Evolutionary conservation across 371 early-diverging fungal species (phyloP).

Genomic region (Synchytrium microbalum): DNA sequence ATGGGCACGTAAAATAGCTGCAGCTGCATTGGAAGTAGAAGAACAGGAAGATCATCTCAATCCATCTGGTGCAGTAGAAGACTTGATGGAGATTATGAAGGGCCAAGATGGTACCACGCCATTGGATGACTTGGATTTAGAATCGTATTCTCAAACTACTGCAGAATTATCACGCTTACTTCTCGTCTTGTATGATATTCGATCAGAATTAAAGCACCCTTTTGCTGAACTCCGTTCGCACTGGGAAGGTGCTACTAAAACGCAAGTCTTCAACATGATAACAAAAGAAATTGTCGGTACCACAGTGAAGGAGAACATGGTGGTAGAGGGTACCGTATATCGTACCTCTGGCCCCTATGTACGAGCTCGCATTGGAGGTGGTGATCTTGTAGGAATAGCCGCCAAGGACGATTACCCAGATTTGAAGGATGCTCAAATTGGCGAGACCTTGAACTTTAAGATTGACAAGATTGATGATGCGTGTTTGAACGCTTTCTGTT

Average conservation of each 20-base stretch:
- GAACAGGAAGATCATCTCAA: constrained; percentile 68
- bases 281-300: neutral
- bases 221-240: neutral
- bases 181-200: neutral
- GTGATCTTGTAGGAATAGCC: too few species aligned
- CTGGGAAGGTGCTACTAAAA: neutral
- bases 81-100: constrained; percentile 53
- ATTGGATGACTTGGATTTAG: neutral
- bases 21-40: constrained; percentile 91
- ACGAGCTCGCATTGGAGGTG: neutral
- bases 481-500: too few species aligned
- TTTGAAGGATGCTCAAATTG: too few species aligned
- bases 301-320: neutral
- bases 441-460: too few species aligned
- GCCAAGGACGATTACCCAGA: too few species aligned
- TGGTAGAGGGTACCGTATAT: neutral
- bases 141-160: too few species aligned
- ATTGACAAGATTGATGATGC: too few species aligned
- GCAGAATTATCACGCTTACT: neutral
- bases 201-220: neutral
- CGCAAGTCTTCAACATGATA: neutral
- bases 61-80: constrained; percentile 64
- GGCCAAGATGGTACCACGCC: neutral
- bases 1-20: constrained; percentile 93
- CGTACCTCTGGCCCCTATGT: neutral